Percentiles rank a stretch among this genome's conserved stretches.
phyloP scores from a whole-genome alignment of 805 yeast species.

The Metschnikowia continentalis region DNA sequence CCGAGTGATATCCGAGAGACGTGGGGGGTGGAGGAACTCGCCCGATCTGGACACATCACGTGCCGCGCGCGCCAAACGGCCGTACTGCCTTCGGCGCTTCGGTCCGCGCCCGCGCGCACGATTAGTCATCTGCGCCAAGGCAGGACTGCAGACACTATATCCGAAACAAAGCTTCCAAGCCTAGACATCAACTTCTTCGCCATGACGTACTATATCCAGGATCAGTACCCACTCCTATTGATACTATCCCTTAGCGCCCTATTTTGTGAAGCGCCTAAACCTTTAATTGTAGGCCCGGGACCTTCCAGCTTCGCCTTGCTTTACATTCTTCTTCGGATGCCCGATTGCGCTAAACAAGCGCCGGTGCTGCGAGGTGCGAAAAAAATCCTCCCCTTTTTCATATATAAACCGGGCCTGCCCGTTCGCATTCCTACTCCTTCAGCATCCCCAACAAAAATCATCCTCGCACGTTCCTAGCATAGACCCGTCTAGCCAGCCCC shows the following conservation, averaged over 20 bases:
- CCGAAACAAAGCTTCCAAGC: background rate
- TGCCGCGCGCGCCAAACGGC: background rate
- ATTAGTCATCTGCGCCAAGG: background rate
- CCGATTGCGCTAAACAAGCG: background rate
- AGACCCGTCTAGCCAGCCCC: background rate
- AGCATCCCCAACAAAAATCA: background rate
- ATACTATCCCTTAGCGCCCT: too few species aligned
- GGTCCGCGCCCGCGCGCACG: background rate
- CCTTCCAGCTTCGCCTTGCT: background rate
- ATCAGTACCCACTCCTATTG: too few species aligned
- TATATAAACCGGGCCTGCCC: constrained; percentile 1
- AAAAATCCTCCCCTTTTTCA: background rate
- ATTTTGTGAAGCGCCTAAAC: too few species aligned
- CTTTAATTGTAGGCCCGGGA: too few species aligned
- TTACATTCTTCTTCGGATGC: background rate
- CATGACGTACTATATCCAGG: too few species aligned
- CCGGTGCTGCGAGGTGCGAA: constrained; percentile 1
- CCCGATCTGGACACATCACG: too few species aligned
- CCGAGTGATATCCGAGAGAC: too few species aligned
- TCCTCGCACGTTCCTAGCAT: background rate
- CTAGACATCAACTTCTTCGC: too few species aligned
- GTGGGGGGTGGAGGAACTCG: too few species aligned
- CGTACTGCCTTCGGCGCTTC: background rate
- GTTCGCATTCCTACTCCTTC: background rate
- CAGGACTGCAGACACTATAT: background rate